Percentiles rank a stretch among this genome's conserved stretches.
Evolutionary conservation across 305 asterid species (phyloP).

Genomic region (Solanum chacoense): DNA sequence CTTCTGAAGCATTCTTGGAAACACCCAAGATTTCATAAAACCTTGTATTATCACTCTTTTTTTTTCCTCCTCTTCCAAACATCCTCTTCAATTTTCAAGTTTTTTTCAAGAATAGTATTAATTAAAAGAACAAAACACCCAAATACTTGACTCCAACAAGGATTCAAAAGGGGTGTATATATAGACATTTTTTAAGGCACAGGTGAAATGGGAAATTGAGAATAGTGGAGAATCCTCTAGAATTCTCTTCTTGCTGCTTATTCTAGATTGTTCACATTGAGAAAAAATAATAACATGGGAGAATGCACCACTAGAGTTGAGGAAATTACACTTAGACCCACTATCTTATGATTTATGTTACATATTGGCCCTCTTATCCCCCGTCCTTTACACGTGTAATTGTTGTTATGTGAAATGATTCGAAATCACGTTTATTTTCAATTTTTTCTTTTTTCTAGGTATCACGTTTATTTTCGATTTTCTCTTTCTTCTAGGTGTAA

Average conservation of each 20-base stretch:
- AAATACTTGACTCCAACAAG: not conserved
- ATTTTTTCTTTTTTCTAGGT: too few relatives aligned
- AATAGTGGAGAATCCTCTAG: not conserved
- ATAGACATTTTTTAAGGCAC: not conserved
- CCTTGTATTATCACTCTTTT: conserved; percentile 65
- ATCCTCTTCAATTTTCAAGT: conserved; percentile 13
- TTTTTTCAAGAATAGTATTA: not conserved
- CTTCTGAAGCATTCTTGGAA: conserved; percentile 54
- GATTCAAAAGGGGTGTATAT: not conserved
- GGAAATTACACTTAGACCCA: not conserved
- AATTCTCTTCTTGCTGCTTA: not conserved
- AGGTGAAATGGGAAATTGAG: not conserved
- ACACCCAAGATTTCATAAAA: conserved; percentile 78
- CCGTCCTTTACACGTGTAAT: not conserved
- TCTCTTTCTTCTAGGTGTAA: too few relatives aligned
- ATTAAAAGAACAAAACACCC: not conserved
- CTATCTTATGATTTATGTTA: not conserved
- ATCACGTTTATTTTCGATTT: too few relatives aligned
- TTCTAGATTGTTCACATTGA: not conserved
- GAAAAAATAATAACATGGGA: not conserved
- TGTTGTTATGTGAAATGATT: not conserved
- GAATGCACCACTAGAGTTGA: not conserved
- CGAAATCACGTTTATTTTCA: not conserved
- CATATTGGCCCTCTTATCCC: not conserved
- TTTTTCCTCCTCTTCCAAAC: conserved; percentile 76